Percentiles rank a stretch among this genome's conserved stretches.
Conservation (phyloP, 2,329 filamentous ascomycete species). For the Xylariaceae sp. region DNA sequence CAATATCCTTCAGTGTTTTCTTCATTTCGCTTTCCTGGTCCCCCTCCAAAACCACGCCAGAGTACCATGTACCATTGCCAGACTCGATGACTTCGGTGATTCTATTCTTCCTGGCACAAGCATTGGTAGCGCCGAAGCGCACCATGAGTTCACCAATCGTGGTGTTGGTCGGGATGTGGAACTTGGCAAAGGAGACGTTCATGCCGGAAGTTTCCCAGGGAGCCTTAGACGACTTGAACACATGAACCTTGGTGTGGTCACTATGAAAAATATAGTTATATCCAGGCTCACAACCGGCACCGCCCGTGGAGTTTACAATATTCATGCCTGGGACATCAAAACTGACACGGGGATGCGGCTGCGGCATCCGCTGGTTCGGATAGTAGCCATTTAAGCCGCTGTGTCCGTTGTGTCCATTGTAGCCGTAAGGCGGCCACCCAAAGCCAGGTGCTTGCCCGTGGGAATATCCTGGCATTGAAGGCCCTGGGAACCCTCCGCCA, state of each 20-base stretch:
- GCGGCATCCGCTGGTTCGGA: conserved; percentile 45
- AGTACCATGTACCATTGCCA: conserved; percentile 64
- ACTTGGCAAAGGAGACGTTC: conserved; percentile 53
- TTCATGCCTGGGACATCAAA: conserved; percentile 56
- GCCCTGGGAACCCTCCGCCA: not conserved
- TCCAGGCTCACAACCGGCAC: conserved; percentile 63
- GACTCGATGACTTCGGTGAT: conserved; percentile 62
- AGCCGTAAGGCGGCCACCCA: conserved; percentile 1
- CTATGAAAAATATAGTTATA: conserved; percentile 68
- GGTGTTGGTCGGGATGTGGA: conserved; percentile 58
- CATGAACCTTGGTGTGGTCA: conserved; percentile 64
- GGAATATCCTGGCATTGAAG: not conserved
- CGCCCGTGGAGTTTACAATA: conserved; percentile 62
- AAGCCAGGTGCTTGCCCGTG: conserved; percentile 4
- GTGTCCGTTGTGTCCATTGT: not conserved
- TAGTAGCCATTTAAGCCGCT: conserved; percentile 15
- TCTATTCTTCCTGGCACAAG: conserved; percentile 57
- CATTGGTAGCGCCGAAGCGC: conserved; percentile 63
- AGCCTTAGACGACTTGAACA: conserved; percentile 56
- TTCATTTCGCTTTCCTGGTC: conserved; percentile 55
- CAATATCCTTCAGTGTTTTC: conserved; percentile 60
- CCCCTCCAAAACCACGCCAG: conserved; percentile 57
- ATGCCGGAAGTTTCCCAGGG: conserved; percentile 59
- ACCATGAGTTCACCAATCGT: conserved; percentile 63
- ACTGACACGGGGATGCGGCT: conserved; percentile 51